phyloP scores from a whole-genome alignment of 1,284 basidiomycete genomes.

The Tylopilus sp. region DNA sequence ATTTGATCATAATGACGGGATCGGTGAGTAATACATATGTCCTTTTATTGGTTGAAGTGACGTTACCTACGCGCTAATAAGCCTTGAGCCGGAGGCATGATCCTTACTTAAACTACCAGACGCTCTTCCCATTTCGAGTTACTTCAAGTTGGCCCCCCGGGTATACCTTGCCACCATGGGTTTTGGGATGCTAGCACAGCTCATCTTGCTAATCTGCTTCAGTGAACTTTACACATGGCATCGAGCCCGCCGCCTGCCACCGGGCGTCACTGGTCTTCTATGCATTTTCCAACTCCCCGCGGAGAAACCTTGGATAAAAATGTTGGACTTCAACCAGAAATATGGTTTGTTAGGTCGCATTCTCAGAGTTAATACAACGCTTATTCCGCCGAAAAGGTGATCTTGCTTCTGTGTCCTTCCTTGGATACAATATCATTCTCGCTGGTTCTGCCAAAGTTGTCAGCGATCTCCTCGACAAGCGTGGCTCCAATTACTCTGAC shows the following conservation, averaged over 20 bases:
- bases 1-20: too few species aligned
- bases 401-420: slow-evolving; percentile 28
- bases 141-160: too few species aligned
- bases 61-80: too few species aligned
- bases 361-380: too few species aligned
- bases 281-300: slow-evolving; percentile 21
- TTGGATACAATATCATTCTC: slow-evolving; percentile 27
- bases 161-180: too few species aligned
- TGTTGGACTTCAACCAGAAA: slow-evolving; percentile 20
- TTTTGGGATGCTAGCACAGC: too few species aligned
- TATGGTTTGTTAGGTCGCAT: slow-evolving; percentile 24
- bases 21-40: too few species aligned
- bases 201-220: not conserved
- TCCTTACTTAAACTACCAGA: too few species aligned
- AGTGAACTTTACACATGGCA: slow-evolving; percentile 13
- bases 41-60: too few species aligned
- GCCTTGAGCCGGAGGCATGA: too few species aligned
- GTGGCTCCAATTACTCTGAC: slow-evolving; percentile 31
- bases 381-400: too few species aligned
- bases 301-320: slow-evolving; percentile 18
- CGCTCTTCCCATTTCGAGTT: too few species aligned
- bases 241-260: slow-evolving; percentile 22
- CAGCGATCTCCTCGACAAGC: slow-evolving; percentile 36
- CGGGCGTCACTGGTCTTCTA: slow-evolving; percentile 25
- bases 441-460: slow-evolving; percentile 35